Conservation (phyloP, 352 stramenopile genomes). For the Phytophthora pseudosyringae region DNA sequence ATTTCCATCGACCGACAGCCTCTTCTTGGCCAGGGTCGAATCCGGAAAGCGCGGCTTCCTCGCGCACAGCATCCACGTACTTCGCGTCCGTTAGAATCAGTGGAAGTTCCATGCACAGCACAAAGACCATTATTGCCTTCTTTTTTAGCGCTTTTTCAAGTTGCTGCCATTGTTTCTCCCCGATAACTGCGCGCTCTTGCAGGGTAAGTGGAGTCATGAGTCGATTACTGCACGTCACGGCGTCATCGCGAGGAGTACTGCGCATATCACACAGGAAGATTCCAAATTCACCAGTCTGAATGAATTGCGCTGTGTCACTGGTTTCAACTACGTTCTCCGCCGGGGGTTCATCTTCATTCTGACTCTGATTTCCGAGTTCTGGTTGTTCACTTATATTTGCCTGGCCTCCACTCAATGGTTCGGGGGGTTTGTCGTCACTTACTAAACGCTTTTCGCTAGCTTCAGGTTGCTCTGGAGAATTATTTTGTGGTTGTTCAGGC, state of each 20-base stretch:
- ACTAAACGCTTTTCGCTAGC: neutral
- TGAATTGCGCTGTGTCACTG: conserved; percentile 38
- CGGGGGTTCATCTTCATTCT: conserved; percentile 2
- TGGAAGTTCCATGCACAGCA: conserved; percentile 74
- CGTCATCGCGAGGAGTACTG: conserved; percentile 32
- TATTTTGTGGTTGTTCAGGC: neutral
- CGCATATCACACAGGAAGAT: conserved; percentile 78
- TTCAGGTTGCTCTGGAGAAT: neutral
- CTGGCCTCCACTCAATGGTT: neutral
- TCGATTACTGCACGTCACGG: conserved; percentile 74
- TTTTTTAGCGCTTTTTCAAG: conserved; percentile 72
- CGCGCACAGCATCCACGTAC: conserved; percentile 51
- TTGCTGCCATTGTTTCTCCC: conserved; percentile 69
- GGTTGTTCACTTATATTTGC: neutral
- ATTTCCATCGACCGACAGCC: conserved; percentile 36
- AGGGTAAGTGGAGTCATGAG: conserved; percentile 50
- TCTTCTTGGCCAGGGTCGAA: conserved; percentile 25
- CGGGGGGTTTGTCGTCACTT: neutral
- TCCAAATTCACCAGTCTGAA: conserved; percentile 54
- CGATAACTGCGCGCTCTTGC: conserved; percentile 68
- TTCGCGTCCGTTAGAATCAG: conserved; percentile 62
- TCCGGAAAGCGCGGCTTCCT: conserved; percentile 25
- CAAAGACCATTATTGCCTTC: conserved; percentile 63
- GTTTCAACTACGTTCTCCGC: neutral
- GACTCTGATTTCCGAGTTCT: conserved; percentile 1